Evolutionary conservation across 305 asterid species (phyloP).

Genomic region (Coffea humblotiana): DNA sequence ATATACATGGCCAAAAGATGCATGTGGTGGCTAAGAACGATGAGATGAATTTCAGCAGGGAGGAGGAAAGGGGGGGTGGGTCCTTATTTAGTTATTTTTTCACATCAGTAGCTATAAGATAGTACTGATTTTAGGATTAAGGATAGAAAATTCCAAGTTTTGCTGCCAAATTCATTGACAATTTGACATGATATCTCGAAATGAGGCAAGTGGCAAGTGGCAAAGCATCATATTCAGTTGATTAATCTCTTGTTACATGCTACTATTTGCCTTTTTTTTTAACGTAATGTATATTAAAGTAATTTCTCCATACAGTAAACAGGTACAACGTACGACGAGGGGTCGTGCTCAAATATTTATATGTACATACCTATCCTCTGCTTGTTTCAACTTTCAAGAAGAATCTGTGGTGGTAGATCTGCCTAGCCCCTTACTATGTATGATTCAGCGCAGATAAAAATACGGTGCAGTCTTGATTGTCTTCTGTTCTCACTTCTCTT

Average conservation of each 20-base stretch:
- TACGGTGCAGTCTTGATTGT: background rate
- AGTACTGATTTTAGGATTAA: constrained; percentile 14
- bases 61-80: constrained; percentile 14
- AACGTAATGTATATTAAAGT: constrained; percentile 14
- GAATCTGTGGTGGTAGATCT: constrained; percentile 32
- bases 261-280: constrained; percentile 1
- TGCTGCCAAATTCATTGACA: constrained; percentile 7
- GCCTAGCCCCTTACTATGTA: background rate
- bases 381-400: constrained; percentile 29
- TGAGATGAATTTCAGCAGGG: constrained; percentile 1
- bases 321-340: constrained; percentile 23
- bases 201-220: constrained; percentile 6
- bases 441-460: constrained; percentile 2
- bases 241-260: constrained; percentile 21
- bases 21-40: constrained; percentile 17
- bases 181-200: background rate
- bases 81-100: background rate
- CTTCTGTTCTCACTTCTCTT: constrained; percentile 6
- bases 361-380: background rate
- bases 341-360: constrained; percentile 18
- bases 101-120: constrained; percentile 12
- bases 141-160: constrained; percentile 18
- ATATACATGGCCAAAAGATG: constrained; percentile 28
- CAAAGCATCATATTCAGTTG: background rate
- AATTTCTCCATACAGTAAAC: constrained; percentile 18